Evolutionary conservation across 129 eudicot species (phyloP), one percentile per base, ranked within the genome.

Genomic region (Pseudognaphalium luteoalbum): DNA sequence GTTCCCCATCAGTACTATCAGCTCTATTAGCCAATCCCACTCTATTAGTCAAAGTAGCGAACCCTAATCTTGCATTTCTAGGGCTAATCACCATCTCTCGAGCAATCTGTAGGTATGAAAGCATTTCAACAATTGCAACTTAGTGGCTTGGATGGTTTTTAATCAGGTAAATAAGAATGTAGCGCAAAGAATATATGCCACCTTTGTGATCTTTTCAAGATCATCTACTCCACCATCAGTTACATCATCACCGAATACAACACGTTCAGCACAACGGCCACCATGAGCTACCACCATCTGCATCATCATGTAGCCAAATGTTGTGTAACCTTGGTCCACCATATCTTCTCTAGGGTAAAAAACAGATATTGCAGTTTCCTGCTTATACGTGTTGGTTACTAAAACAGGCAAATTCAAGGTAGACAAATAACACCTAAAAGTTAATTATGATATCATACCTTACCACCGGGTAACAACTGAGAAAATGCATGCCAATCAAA

Each of bases 251-350:
- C 98, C 97, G 84, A 87, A 94, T 17, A 91, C 87, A 50, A 94
- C 70, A 64, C 90, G 91, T 85, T 94, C 98, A 66, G 96, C 97
- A 81, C 98, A 94, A 42, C 93, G 97, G n/a, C 98, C 98, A 39
- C 98, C 98, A 83, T 94, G 98, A 79, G 98, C 98, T 35, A 94
- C 98, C 83, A 94, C 96, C 98, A 94, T 94, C 88, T 94, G 98
- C 98, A 94, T 94, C 85, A 85, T 85, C 93, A 94, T 80, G 87
- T 94, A 94, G 74, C 96, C 98, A 76, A 94, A 88, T 21, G 97
- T 94, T 68, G 93, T 87, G 84, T 88, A 88, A 67, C 87, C 91
- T 84, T 85, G 98, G 81, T 87, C 93, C 34, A 91, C 84, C 81
- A 85, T 84, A 54, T 91, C 97, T 86, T 94, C 98, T 82, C 98